Evolutionary conservation across 2,329 filamentous ascomycete genomes (phyloP).

Genomic region (Aspergillus amoenus): DNA sequence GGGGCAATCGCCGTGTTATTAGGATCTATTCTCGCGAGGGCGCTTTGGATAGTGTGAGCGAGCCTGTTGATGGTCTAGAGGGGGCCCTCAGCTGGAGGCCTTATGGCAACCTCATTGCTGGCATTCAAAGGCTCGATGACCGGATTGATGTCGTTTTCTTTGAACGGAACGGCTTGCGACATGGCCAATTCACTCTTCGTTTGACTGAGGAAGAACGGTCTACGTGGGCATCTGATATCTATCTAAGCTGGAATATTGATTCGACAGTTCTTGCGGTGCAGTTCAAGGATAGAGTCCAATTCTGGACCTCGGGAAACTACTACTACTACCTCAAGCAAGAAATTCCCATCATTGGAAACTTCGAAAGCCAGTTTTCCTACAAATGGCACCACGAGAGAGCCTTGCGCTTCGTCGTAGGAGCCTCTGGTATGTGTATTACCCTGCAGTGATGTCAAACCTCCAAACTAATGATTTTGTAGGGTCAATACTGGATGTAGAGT

Average conservation of each 20-base stretch:
- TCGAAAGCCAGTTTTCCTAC: slow-evolving; percentile 29
- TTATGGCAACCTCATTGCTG: slow-evolving; percentile 84
- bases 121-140: slow-evolving; percentile 69
- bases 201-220: slow-evolving; percentile 59
- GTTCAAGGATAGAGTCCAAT: slow-evolving; percentile 71
- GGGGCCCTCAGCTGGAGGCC: slow-evolving; percentile 87
- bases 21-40: slow-evolving; percentile 90
- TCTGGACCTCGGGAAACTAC: slow-evolving; percentile 98
- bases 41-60: slow-evolving; percentile 85
- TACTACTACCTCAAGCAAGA: slow-evolving; percentile 98
- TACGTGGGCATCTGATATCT: slow-evolving; percentile 58
- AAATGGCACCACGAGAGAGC: slow-evolving; percentile 86
- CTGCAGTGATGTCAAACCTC: slow-evolving; percentile 7
- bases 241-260: slow-evolving; percentile 83
- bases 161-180: slow-evolving; percentile 93
- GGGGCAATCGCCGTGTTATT: slow-evolving; percentile 70
- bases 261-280: slow-evolving; percentile 87
- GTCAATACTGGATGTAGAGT: slow-evolving; percentile 62
- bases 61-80: slow-evolving; percentile 92
- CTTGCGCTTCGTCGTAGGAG: slow-evolving; percentile 62
- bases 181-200: slow-evolving; percentile 86
- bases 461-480: slow-evolving; percentile 25
- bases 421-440: slow-evolving; percentile 41
- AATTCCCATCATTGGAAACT: slow-evolving; percentile 50
- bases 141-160: slow-evolving; percentile 88